A percentile compares a stretch with the other conserved stretches of the same genome.
Conservation (phyloP, 1,284 basidiomycete species). For the Inonotus obliquus region DNA sequence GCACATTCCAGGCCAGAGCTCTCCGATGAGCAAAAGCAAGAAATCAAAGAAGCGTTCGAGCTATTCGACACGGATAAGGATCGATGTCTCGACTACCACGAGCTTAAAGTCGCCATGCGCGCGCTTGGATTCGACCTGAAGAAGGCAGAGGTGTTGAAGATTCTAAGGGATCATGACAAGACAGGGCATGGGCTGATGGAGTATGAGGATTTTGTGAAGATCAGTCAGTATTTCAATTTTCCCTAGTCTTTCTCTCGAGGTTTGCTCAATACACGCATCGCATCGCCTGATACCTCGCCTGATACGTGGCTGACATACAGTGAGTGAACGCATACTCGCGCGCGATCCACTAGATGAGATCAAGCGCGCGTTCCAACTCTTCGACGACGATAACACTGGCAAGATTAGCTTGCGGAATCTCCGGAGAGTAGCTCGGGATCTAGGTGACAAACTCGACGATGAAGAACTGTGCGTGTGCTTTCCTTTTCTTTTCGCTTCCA, state of each 20-base stretch:
- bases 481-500: constrained; percentile 1
- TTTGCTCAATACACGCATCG: not conserved
- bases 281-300: too few species aligned
- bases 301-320: constrained; percentile 38
- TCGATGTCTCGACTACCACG: constrained; percentile 95
- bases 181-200: constrained; percentile 89
- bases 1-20: constrained; percentile 74
- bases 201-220: constrained; percentile 91
- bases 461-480: constrained; percentile 83
- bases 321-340: constrained; percentile 90
- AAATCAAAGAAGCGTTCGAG: constrained; percentile 99
- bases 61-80: constrained; percentile 98
- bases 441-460: constrained; percentile 93
- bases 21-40: constrained; percentile 92
- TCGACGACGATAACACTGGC: constrained; percentile 94
- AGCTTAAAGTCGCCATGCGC: constrained; percentile 97
- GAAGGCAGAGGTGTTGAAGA: constrained; percentile 96
- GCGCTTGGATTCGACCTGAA: constrained; percentile 97
- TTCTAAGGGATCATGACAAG: constrained; percentile 91
- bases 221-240: constrained; percentile 65
- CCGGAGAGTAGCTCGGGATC: constrained; percentile 92
- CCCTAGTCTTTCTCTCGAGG: constrained; percentile 23
- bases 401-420: constrained; percentile 93
- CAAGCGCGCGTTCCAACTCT: constrained; percentile 90
- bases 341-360: constrained; percentile 98